Percentiles rank a stretch among this genome's conserved stretches.
phyloP scores from a whole-genome alignment of 106 monocot species.

The Cymbidium sinense region DNA sequence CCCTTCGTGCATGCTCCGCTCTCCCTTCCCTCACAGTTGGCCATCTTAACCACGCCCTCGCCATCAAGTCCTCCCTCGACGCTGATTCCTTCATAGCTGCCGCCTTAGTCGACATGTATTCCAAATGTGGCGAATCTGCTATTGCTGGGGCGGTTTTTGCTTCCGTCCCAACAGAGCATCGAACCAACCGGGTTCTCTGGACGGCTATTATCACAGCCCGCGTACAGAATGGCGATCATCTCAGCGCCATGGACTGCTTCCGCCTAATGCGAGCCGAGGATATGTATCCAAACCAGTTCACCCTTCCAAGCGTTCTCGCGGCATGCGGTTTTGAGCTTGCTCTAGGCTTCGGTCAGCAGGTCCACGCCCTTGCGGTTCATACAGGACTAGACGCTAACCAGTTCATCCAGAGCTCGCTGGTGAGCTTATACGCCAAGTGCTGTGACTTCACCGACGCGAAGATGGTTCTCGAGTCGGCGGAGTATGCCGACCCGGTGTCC shows the following conservation, averaged over 20 bases:
- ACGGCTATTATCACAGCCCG: slow-evolving; percentile 24
- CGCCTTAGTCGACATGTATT: slow-evolving; percentile 32
- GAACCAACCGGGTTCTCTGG: slow-evolving; percentile 32
- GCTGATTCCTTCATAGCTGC: slow-evolving; percentile 31
- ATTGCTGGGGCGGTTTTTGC: slow-evolving; percentile 23
- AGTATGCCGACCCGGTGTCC: slow-evolving; percentile 22
- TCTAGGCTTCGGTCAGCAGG: slow-evolving; percentile 18
- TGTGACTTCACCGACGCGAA: slow-evolving; percentile 16
- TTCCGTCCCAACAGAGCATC: slow-evolving; percentile 8
- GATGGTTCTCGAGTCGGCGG: slow-evolving; percentile 16
- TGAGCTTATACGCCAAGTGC: slow-evolving; percentile 37
- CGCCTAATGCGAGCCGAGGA: slow-evolving; percentile 21
- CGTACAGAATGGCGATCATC: slow-evolving; percentile 13
- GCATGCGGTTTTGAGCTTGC: slow-evolving; percentile 20
- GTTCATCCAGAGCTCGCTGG: slow-evolving; percentile 44
- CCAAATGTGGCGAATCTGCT: slow-evolving; percentile 17
- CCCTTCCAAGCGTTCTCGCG: slow-evolving; percentile 38
- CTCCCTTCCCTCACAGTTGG: neutral
- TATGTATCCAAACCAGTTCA: slow-evolving; percentile 28
- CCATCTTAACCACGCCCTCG: slow-evolving; percentile 25
- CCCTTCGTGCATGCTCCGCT: slow-evolving; percentile 12
- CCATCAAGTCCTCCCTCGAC: slow-evolving; percentile 25
- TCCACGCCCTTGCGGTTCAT: slow-evolving; percentile 31
- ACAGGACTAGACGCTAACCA: slow-evolving; percentile 25
- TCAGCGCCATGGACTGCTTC: slow-evolving; percentile 27